phyloP scores from a whole-genome alignment of 257 asterid species.

The Nicotiana attenuata region DNA sequence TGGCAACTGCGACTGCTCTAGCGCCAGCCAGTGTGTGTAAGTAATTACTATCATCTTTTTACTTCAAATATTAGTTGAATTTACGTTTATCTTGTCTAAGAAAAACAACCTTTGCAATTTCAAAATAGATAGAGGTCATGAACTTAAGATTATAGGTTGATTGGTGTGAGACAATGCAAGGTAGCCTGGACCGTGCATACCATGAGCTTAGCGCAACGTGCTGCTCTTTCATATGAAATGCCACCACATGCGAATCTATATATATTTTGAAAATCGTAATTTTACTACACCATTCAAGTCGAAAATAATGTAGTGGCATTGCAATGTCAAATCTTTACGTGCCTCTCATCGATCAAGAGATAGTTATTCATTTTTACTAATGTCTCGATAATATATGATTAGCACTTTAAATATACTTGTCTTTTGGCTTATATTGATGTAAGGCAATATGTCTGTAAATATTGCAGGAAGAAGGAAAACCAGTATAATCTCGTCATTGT shows the following conservation, averaged over 20 bases:
- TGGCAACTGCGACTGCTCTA: slow-evolving; percentile 46
- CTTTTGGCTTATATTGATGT: not conserved
- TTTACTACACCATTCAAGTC: not conserved
- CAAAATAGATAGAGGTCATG: not conserved
- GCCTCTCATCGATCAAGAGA: not conserved
- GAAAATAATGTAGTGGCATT: not conserved
- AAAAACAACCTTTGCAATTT: too few relatives aligned
- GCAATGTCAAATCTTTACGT: not conserved
- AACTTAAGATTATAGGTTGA: not conserved
- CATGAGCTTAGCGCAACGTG: too few relatives aligned
- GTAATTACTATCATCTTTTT: slow-evolving; percentile 7
- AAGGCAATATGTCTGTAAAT: not conserved
- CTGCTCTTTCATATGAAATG: too few relatives aligned
- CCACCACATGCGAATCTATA: not conserved
- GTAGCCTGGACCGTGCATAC: too few relatives aligned
- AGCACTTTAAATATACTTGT: too few relatives aligned
- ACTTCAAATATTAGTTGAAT: not conserved
- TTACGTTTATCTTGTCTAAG: not conserved
- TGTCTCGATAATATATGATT: not conserved
- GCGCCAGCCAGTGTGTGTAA: slow-evolving; percentile 48
- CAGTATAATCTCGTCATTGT: slow-evolving; percentile 26
- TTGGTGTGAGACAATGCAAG: not conserved
- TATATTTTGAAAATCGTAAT: not conserved
- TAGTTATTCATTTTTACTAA: not conserved
- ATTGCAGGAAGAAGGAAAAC: slow-evolving; percentile 53